A percentile compares a stretch with the other conserved stretches of the same genome.
phyloP scores from a whole-genome alignment of 2,329 filamentous ascomycete genomes.

The Aspergillus awamori region DNA sequence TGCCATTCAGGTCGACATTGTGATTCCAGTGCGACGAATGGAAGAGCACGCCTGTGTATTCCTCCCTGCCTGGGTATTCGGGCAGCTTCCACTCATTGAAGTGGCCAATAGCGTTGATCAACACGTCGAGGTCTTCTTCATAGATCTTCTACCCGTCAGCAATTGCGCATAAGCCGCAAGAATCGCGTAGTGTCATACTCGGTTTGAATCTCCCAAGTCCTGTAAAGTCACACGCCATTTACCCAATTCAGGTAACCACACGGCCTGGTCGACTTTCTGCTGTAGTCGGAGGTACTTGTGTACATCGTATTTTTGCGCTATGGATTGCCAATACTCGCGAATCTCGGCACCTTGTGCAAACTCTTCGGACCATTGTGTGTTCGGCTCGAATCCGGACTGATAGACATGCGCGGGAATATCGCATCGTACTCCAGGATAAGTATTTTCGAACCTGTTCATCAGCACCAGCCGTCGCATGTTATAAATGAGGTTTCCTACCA shows the following conservation, averaged over 20 bases:
- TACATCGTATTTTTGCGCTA: constrained; percentile 66
- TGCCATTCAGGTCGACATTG: constrained; percentile 53
- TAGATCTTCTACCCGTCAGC: constrained; percentile 32
- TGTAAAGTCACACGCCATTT: constrained; percentile 59
- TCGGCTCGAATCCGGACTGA: constrained; percentile 68
- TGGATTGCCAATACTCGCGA: constrained; percentile 64
- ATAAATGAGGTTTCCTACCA: constrained; percentile 34
- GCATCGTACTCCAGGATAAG: constrained; percentile 67
- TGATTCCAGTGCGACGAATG: constrained; percentile 66
- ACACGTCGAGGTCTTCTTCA: constrained; percentile 59
- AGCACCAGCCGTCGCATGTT: background rate
- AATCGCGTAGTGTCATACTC: constrained; percentile 16
- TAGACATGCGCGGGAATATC: constrained; percentile 73
- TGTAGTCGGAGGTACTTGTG: constrained; percentile 61
- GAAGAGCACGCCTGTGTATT: constrained; percentile 59
- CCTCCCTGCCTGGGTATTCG: constrained; percentile 59
- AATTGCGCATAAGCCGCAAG: background rate
- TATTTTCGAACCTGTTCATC: constrained; percentile 44
- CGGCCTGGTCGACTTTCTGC: constrained; percentile 58
- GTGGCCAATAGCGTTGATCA: constrained; percentile 65
- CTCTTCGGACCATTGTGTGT: constrained; percentile 68
- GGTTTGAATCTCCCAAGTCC: constrained; percentile 35
- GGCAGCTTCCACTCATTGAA: constrained; percentile 69
- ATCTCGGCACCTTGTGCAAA: constrained; percentile 71
- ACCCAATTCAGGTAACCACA: constrained; percentile 57